Percentiles rank a stretch among this genome's conserved stretches.
phyloP scores from a whole-genome alignment of 257 asterid genomes.

The Solanum medicagineum region DNA sequence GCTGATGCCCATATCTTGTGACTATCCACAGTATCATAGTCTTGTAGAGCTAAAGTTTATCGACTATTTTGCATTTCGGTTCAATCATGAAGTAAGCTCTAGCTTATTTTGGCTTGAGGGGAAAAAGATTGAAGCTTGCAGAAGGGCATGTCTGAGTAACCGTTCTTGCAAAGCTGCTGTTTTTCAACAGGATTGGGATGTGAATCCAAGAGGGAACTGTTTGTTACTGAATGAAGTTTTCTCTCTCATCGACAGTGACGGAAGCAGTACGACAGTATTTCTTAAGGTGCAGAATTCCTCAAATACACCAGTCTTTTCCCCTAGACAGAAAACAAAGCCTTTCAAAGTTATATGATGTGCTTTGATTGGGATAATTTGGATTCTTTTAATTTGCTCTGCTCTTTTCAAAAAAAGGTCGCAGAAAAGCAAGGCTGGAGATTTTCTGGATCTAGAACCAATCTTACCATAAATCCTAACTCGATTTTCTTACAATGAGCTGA shows the following conservation, averaged over 20 bases:
- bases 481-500: neutral
- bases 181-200: neutral
- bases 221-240: too few species aligned
- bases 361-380: neutral
- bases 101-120: neutral
- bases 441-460: neutral
- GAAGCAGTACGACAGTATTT: too few species aligned
- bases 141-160: neutral
- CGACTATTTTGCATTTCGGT: neutral
- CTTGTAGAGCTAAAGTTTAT: neutral
- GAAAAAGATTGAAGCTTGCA: neutral
- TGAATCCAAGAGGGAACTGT: neutral
- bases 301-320: neutral
- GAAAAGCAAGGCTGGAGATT: neutral
- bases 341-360: neutral
- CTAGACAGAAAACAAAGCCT: neutral
- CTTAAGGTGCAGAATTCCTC: too few species aligned
- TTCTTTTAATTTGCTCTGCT: neutral
- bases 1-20: neutral
- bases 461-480: neutral
- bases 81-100: neutral
- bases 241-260: too few species aligned
- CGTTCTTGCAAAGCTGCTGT: slow-evolving; percentile 1
- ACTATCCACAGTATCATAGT: neutral
- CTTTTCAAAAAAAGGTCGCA: neutral